Base-by-base conservation (phyloP, 306 rosid genomes). In the Fragaria ananassa region DNA sequence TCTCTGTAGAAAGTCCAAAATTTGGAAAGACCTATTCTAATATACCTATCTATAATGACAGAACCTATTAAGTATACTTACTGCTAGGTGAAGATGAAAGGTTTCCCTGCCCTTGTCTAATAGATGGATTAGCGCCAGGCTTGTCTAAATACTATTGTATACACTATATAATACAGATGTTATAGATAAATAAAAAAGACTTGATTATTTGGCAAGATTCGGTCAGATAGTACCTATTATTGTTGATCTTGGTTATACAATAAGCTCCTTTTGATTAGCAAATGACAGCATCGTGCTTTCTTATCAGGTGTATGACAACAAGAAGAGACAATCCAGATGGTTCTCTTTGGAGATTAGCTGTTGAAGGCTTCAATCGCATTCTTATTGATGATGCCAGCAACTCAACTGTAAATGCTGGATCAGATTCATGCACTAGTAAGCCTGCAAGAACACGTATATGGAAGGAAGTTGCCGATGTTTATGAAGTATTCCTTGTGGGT, bases 401-500 rank as follows among this genome's bases (percentile, higher is more conserved):
- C 65, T 80, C 80, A 74, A 77, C 86, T 65, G 68, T 21, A 23
- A 76, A 82, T 35, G 79, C 70, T 53, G 87, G 84, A 81, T 76
- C 84, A 56, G 93, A 83, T 80, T 82, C 80, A 18, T 68, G 82
- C 78, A 83, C 87, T 75, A 84, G 89, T 76, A 92, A 84, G 85
- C 84, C 91, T 83, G 90, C 88, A 77, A 84, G 91, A 83, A 87
- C 90, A 72, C 89, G 92, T 70, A 83, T 89, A 81, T 95, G 98
- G 98, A 92, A 95, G 84, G 98, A 95, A 84, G 90, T 95, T 83
- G 95, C 98, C 0, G 97, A 95, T 76, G 87, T 92, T 72, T 95
- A 89, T 84, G 98, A 95, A 81, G 84, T 92, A 83, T 95, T 95
- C 89, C 93, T 95, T 21, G 87, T 95, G 25, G 98, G 97, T 70